Evolutionary conservation across 1,284 basidiomycete genomes (phyloP), one percentile per base, ranked within the genome.

Genomic region (Leccinum huronense): DNA sequence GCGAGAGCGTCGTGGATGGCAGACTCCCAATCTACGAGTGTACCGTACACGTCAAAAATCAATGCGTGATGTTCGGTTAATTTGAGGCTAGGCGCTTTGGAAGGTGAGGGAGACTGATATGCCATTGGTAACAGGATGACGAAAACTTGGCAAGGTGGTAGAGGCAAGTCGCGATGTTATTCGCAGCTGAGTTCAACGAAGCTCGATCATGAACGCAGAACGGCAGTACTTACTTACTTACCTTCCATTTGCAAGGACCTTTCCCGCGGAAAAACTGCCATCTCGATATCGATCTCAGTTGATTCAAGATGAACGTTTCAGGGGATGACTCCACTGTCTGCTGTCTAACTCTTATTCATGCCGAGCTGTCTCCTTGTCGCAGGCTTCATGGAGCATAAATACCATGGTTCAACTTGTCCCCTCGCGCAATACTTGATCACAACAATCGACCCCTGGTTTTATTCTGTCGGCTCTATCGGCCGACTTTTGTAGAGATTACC

Each of bases 1-100:
- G 79, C 70, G 27, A 91, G 78, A 0, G 77, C 81, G 11, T 78
- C 71, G 73, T 82, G 83, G 56, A 91, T 82, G 16, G 86, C 86
- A 5, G 81, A 81, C 73, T 91, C 89, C 89, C 89, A 91, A 72
- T 92, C 87, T 40, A 85, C 75, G 54, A 91, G 81, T 1, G 89
- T 91, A 13, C 86, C 88, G 68, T 90, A 91, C 65, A 89, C 86
- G 68, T 91, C 89, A 69, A 87, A 86, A 59, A 86, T 77, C 34
- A 88, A 77, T 31, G 78, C 79, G 16, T 61, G 64, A 58, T 76
- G 65, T 5, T 64, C 48, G 16, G 64, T 71, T 36, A 72, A 64
- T 54, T 65, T 68, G 55, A 59, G 10, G 51, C 31, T 13, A 14
- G 48, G 38, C 16, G 57, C 36, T 31, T 57, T 38, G 38, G 62